phyloP scores from a whole-genome alignment of 352 stramenopile genomes.

The Hyaloperonospora brassicae region DNA sequence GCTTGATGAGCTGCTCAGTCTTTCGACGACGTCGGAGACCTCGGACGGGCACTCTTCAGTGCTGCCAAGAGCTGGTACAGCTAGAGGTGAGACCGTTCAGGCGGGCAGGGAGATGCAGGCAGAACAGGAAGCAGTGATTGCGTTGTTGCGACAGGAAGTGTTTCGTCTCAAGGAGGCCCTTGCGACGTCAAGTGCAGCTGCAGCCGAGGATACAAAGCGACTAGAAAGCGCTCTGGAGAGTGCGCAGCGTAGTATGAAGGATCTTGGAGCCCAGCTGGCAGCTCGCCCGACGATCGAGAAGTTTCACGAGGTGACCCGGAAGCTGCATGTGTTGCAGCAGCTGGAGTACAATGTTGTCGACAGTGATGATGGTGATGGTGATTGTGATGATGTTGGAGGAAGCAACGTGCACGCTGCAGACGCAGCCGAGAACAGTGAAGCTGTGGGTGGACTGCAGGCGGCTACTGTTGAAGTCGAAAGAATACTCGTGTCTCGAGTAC shows the following conservation, averaged over 20 bases:
- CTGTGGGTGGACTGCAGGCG: constrained; percentile 19
- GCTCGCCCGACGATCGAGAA: constrained; percentile 79
- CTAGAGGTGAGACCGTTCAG: constrained; percentile 12
- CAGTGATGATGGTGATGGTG: constrained; percentile 53
- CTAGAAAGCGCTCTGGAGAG: constrained; percentile 30
- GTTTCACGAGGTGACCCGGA: constrained; percentile 81
- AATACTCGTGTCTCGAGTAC: constrained; percentile 54
- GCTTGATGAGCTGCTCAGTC: constrained; percentile 56
- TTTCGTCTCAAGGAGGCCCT: constrained; percentile 47
- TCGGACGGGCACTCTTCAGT: constrained; percentile 5
- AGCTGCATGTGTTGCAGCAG: constrained; percentile 89
- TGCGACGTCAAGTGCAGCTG: constrained; percentile 18
- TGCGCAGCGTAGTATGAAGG: constrained; percentile 20
- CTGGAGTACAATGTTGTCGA: constrained; percentile 84
- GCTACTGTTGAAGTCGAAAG: constrained; percentile 49
- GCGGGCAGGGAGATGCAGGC: constrained; percentile 31
- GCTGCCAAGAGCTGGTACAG: constrained; percentile 8
- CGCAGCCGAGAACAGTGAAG: constrained; percentile 9
- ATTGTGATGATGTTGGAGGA: too few relatives aligned
- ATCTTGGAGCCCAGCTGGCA: constrained; percentile 34
- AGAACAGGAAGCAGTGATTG: constrained; percentile 48
- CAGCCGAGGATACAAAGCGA: constrained; percentile 23
- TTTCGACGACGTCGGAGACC: constrained; percentile 18
- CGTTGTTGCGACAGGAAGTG: constrained; percentile 47
- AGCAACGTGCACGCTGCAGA: constrained; percentile 16